Evolutionary conservation across 768 basidiomycete species (phyloP), one percentile per base, ranked within the genome.

Genomic region (Lepiota venenata): DNA sequence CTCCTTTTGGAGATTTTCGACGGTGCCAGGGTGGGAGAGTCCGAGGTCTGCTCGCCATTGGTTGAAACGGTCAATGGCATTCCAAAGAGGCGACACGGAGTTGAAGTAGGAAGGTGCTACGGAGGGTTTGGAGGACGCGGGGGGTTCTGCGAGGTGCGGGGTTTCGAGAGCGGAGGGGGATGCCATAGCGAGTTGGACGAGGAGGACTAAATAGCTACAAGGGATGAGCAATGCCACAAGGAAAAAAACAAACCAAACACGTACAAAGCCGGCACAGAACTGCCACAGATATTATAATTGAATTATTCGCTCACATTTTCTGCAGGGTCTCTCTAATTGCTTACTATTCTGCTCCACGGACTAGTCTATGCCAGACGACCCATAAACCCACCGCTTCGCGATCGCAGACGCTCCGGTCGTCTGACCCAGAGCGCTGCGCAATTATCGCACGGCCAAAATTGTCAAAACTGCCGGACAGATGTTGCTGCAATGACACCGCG

Each of bases 1-100:
- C 74, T 98, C 95, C 74, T 91, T 93, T 63, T 88, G 87, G 58
- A 98, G 77, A 68, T 91, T 93, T 79, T 98, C 95, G 42, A 87
- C 85, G 14, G 89, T 86, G 52, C 95, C 95, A n/a, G 95, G 95
- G 71, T 91, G 89, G 38, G 92, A 84, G 47, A 98, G 76, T 45
- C 85, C 88, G 60, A 95, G 77, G 58, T 84, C 80, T 63, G 82
- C 79, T 62, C 93, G 84, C 90, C 93, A 95, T 67, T 81, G 74
- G 56, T 87, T 78, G 70, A 96, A 85, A 54, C 85, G 83, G 63
- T 81, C 77, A 69, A 87, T 89, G 20, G 81, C 74, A 69, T 77
- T 82, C 47, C 80, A 77, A 55, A 92, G 71, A 22, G 91, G 89
- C 44, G 83, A 76, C 3, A 78, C 63, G 35, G 76, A 72, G 56